Conservation (phyloP, 805 yeast species). For the Dipodascus albidus region DNA sequence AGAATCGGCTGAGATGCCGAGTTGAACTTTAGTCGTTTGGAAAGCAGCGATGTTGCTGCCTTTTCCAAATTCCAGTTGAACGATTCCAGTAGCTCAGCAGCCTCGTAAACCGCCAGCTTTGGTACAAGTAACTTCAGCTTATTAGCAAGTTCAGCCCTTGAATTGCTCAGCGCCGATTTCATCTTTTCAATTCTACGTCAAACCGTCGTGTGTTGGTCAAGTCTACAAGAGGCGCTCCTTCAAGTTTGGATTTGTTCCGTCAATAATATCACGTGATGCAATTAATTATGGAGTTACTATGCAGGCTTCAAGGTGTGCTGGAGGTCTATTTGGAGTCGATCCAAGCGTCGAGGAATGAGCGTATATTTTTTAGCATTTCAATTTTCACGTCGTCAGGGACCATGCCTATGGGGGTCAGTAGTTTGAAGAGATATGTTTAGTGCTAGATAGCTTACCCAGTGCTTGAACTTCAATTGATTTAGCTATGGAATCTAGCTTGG, state of each 20-base stretch:
- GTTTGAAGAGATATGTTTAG: no score
- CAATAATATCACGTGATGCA: not conserved
- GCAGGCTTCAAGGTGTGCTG: no score
- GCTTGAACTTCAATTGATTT: conserved; percentile 53
- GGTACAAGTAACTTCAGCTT: not conserved
- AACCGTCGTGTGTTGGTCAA: no score
- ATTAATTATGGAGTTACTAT: no score
- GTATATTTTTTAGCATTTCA: conserved; percentile 45
- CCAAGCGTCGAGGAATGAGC: conserved; percentile 12
- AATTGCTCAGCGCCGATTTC: not conserved
- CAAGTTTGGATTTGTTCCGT: not conserved
- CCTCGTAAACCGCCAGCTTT: not conserved
- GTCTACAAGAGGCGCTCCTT: no score
- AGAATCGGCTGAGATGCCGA: conserved; percentile 8
- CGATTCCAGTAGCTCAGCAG: conserved; percentile 14
- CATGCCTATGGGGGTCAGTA: conserved; percentile 26
- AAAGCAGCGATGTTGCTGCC: conserved; percentile 24
- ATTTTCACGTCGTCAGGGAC: conserved; percentile 58
- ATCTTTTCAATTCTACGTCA: not conserved
- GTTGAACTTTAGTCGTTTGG: not conserved
- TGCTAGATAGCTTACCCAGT: conserved; percentile 31
- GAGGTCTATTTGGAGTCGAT: not conserved
- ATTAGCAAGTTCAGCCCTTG: not conserved
- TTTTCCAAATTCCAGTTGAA: conserved; percentile 22
- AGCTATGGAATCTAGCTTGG: conserved; percentile 43